Conservation (phyloP, 257 asterid species). For the Fraxinus anomala region DNA sequence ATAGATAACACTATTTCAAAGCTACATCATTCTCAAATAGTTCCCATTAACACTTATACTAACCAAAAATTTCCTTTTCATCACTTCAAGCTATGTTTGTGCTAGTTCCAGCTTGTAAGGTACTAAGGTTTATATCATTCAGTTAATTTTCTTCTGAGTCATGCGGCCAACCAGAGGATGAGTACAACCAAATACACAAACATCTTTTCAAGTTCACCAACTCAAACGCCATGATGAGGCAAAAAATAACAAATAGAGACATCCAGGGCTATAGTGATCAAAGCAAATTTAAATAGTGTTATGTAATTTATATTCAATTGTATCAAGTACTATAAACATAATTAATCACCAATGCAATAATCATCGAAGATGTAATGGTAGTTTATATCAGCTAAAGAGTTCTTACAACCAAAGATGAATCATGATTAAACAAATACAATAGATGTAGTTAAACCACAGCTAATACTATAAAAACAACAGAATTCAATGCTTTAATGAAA, state of each 20-base stretch:
- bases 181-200: background rate
- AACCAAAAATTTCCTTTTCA: background rate
- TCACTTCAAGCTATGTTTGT: background rate
- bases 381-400: background rate
- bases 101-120: background rate
- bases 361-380: background rate
- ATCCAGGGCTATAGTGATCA: background rate
- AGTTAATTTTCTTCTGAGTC: too few species aligned
- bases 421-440: background rate
- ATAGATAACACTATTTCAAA: background rate
- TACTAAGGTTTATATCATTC: background rate
- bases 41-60: background rate
- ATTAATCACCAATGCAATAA: background rate
- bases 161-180: background rate
- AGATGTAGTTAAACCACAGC: background rate
- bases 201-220: background rate
- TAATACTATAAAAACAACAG: background rate
- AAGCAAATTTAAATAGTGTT: background rate
- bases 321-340: background rate
- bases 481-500: background rate
- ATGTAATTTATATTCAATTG: background rate
- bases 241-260: background rate
- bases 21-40: background rate
- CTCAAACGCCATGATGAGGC: background rate
- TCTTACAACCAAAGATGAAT: background rate